Base-by-base conservation (phyloP, 1,284 basidiomycete genomes). In the Nidula niveotomentosa region DNA sequence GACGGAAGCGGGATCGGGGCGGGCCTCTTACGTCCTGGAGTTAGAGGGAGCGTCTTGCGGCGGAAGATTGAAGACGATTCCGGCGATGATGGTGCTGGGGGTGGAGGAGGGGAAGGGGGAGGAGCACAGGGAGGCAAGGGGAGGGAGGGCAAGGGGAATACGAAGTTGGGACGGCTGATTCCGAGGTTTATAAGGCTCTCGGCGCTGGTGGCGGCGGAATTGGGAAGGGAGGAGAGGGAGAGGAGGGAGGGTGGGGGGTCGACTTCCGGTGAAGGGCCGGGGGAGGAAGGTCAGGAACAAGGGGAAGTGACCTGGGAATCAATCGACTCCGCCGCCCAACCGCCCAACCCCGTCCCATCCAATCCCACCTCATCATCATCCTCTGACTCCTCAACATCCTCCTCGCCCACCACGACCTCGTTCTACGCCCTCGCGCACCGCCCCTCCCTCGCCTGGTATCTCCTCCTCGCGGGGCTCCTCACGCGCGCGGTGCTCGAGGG, bases 401-500 rank as follows among this genome's bases (percentile, higher is more conserved):
- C 30, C 30, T 30, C 30, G 30, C 30, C 30, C 30, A 30, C 30
- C 30, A 30, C 30, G 30, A 30, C 30, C 10, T 70, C 69, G 56
- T 70, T 73, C 58, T 78, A 76, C 49, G 75, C 75, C 4, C 68
- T 75, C 48, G 83, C 84, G 1, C 68, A 90, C 39, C 76, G 78
- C 1, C 90, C 90, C 1, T 86, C 89, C 35, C 72, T 80, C 35
- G 84, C 86, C 57, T 94, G 92, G 92, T 94, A 92, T 69, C 79
- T 87, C 67, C 76, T 94, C 7, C 76, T 93, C 8, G 83, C 82
- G 0, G 86, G 88, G 1, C 71, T 94, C 23, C 74, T 93, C 23
- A 91, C 90, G 3, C 82, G 91, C 23, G 89, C 90, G 0, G 88
- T 85, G 30, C 71, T 94, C 51, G 91, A 94, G 64, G 92, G 91